These are phyloP conservation scores for Solanum chmielewskii DNA, from an alignment of 257 asterid genomes.

Conservation along the genomic window DNA sequence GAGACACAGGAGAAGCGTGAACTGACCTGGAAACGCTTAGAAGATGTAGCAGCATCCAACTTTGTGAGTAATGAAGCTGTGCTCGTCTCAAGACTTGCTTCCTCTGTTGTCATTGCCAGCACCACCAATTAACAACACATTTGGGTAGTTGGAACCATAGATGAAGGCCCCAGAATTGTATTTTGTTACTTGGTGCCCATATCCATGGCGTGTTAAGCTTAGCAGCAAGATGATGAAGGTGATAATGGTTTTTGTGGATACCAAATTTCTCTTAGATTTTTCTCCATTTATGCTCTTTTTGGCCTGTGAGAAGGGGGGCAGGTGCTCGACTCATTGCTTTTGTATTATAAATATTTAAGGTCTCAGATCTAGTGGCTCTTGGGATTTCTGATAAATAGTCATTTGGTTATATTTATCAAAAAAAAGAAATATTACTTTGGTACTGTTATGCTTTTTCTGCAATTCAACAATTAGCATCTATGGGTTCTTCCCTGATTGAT, in stretches of 20 bases:
- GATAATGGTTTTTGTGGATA: neutral
- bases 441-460: neutral
- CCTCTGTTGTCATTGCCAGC: constrained; percentile 35
- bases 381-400: neutral
- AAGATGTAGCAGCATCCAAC: constrained; percentile 31
- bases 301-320: neutral
- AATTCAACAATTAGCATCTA: neutral
- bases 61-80: constrained; percentile 21
- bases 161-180: constrained; percentile 3
- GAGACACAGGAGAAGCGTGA: constrained; percentile 32
- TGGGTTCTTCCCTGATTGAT: neutral
- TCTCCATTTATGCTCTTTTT: neutral
- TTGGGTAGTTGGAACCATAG: constrained; percentile 16
- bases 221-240: neutral
- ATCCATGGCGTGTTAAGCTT: neutral
- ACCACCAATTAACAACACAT: constrained; percentile 14
- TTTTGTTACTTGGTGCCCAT: constrained; percentile 2
- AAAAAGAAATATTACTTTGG: neutral
- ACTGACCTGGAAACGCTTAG: constrained; percentile 36
- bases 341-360: neutral
- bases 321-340: neutral
- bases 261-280: neutral
- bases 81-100: constrained; percentile 35
- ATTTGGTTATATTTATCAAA: neutral
- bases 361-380: neutral